Base-by-base conservation (phyloP, 2,329 filamentous ascomycete species). In the Rutstroemia sydowiana region DNA sequence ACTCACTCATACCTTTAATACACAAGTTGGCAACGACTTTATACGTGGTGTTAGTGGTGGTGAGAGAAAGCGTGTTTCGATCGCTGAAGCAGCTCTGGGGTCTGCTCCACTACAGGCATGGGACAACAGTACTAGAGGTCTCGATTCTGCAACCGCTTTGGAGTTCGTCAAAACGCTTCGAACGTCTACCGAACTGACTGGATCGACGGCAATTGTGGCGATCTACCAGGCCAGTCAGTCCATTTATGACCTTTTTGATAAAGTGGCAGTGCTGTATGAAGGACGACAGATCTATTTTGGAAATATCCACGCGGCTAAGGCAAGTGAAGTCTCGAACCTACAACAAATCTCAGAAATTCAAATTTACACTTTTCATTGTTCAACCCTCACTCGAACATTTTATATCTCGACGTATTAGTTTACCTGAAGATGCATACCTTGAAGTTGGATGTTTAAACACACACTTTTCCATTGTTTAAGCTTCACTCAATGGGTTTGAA, bases 51-150 rank as follows among this genome's bases (percentile, higher is more conserved):
- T 87, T 0, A 83, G 78, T 7, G 85, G 84, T 23, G 84, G 85
- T 34, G 84, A 88, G 65, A 74, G 83, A 51, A 91, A 93, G 71
- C 82, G 89, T 65, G 88, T 95, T 5, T 87, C 82, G 41, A 89
- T 93, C 55, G 87, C 85, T 1, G 88, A 93, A 68, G 88, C 87
- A 31, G 78, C 79, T 0, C 76, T 77, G 9, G 73, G 72, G 1
- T 66, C 72, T n/a, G 78, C 80, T 1, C 81, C 76, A 39, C 72
- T 79, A 1, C 83, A 87, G 65, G 85, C 82, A 55, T 93, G 88
- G 87, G 88, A 86, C 55, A 88, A 88, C 58, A 82, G 77, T 21
- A 91, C 87, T 0, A 75, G 79, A 47, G 87, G 87, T 10, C 73
- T 92, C 1, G 87, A 91, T 65, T 82, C 83, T 0, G 81, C 81